Evolutionary conservation across 192 early-diverging fungal genomes (phyloP), one percentile per base, ranked within the genome.

Genomic region (Lobulomyces angularis): DNA sequence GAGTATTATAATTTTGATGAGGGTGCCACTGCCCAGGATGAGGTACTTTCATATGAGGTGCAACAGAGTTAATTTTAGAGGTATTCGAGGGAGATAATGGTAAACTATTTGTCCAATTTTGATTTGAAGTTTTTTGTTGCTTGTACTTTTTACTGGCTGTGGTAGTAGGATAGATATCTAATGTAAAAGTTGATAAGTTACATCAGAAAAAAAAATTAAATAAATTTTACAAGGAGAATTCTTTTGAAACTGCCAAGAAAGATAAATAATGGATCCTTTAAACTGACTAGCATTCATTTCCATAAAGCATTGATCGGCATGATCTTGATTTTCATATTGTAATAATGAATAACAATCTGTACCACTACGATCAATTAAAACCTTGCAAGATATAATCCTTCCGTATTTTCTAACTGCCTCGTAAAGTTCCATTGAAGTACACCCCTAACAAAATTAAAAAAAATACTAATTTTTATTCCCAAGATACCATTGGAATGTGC

Each of bases 331-430:
- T 48, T 69, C 66, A 55, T 59, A 69, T 33, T 69, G 66, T 37
- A 69, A 31, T 22, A 69, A 36, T 24, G 66, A 61, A 38, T 62
- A 69, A 27, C 48, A 25, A 24, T 69, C 66, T 12, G 44, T 40
- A 5, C 62, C 66, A 19, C 51, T 53, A 0, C 66, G 61, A 42
- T 69, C 66, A 38, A 69, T 50, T 59, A 69, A 58, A 32, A 66
- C 66, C 33, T 66, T 64, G 54, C 66, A 69, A 14, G 56, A 61
- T 11, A 69, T 69, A 35, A 69, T 69, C n/a, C 62, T 34, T 27
- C 66, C 66, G 35, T 39, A 55, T 7, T n/a, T 17, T 8, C 58
- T 50, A 2, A 69, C 66, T 1, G 38, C 18, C 16, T 62, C 59
- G 54, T 61, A 55, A 31, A 65, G 48, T 2, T 62, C 62, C 12